Evolutionary conservation across 108 stramenopile genomes (phyloP), one percentile per base, ranked within the genome.

Genomic region (Skeletonema costatum): DNA sequence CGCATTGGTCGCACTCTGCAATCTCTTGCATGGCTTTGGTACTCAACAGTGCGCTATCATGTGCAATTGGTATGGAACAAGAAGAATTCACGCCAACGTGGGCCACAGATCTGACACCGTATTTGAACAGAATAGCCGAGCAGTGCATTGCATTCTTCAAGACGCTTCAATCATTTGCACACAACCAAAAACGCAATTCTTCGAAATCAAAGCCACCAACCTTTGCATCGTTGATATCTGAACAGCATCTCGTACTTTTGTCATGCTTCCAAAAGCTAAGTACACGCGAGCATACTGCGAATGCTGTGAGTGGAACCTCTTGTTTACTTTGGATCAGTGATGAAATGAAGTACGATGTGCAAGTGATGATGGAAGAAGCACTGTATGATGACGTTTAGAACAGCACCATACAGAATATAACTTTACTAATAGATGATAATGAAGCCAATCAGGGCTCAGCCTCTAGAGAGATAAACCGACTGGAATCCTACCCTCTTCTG

Each of bases 1-100:
- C 70, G 53, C 73, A 74, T 53, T 82, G 81, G 81, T 82, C 81
- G 13, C 68, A 53, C 36, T 82, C 81, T 30, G 60, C 75, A 12
- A 82, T 82, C 33, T 61, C 62, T 21, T 76, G 70, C 36, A 58
- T 82, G 70, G 70, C 59, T 62, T 33, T 63, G 33, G 17, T 82
- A 13, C 70, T 82, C 44, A 29, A 76, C 16, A 14, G 44, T 17
- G 35, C 25, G 12, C 64, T 82, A 56, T 66, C 32, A 4, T 72
- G 25, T 39, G 69, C 64, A 30, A 41, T 12, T 33, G 25, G 50
- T 7, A 19, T 21, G 7, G 66, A 76, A 56, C 53, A 74, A 56
- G 60, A 32, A 14, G 13, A 38, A 42, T 21, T 16, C 36, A 30
- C 17, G 33, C 9, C 41, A 14, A 59, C 36, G 42, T 59, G 39